Conservation (phyloP, 2,329 filamentous ascomycete species). For the Pseudocercospora vitis region DNA sequence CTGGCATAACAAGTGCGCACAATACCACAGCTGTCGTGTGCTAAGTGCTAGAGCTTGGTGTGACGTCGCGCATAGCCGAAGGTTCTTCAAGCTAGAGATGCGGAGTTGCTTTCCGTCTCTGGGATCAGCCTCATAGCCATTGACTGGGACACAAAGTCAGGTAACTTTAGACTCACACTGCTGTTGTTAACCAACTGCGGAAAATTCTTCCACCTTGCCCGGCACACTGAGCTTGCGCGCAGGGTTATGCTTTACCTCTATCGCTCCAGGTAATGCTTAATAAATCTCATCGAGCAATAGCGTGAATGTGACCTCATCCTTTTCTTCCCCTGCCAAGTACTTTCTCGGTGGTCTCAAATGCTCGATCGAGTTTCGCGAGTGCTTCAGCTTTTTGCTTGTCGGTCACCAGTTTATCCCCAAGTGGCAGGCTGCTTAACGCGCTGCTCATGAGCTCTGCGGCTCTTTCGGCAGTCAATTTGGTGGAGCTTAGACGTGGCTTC, state of each 20-base stretch:
- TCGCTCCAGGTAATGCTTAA: too few relatives aligned
- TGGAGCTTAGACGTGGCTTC: constrained; percentile 26
- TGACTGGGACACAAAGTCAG: not conserved
- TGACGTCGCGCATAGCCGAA: not conserved
- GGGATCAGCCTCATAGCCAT: not conserved
- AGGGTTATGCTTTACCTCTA: too few relatives aligned
- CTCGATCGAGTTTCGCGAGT: constrained; percentile 48
- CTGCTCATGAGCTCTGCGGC: constrained; percentile 51
- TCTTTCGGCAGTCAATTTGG: constrained; percentile 41
- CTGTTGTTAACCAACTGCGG: too few relatives aligned
- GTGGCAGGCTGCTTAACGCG: constrained; percentile 48
- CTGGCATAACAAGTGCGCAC: too few relatives aligned
- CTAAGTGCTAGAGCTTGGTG: not conserved
- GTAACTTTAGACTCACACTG: not conserved
- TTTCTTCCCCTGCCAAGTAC: constrained; percentile 25
- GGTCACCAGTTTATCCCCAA: constrained; percentile 39
- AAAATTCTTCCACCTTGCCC: too few relatives aligned
- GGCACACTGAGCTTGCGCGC: too few relatives aligned
- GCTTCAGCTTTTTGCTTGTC: constrained; percentile 47
- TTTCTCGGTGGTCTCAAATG: constrained; percentile 35
- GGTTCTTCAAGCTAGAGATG: not conserved
- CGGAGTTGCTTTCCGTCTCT: not conserved
- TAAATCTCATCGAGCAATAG: too few relatives aligned
- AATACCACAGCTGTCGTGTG: not conserved
- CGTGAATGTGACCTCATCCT: constrained; percentile 6